A percentile compares a stretch with the other conserved stretches of the same genome.
Evolutionary conservation across 768 basidiomycete genomes (phyloP).

Genomic region (Tremella mesenterica): DNA sequence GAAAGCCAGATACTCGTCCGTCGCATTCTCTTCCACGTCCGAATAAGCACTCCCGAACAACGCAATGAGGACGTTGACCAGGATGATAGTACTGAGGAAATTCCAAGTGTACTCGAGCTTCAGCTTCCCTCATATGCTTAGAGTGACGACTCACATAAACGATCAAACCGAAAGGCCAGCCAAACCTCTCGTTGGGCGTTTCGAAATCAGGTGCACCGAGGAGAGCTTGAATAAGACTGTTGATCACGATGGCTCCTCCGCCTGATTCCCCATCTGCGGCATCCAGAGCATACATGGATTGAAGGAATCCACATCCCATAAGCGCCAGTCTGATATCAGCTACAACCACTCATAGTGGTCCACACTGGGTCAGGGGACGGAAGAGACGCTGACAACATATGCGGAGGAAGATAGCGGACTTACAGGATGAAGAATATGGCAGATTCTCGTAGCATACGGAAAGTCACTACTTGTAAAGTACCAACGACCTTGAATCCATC

Average conservation of each 20-base stretch:
- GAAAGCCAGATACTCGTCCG: slow-evolving; percentile 82
- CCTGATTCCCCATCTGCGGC: slow-evolving; percentile 74
- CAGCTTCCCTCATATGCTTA: no score
- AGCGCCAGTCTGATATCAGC: slow-evolving; percentile 52
- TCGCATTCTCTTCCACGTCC: slow-evolving; percentile 65
- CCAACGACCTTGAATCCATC: slow-evolving; percentile 52
- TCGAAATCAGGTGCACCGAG: slow-evolving; percentile 54
- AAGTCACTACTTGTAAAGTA: slow-evolving; percentile 86
- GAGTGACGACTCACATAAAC: no score
- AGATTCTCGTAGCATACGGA: slow-evolving; percentile 79
- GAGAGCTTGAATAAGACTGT: slow-evolving; percentile 68
- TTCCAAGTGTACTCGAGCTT: slow-evolving; percentile 95
- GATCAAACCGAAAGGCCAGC: slow-evolving; percentile 51
- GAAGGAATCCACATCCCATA: slow-evolving; percentile 71
- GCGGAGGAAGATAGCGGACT: not conserved
- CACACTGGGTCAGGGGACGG: not conserved
- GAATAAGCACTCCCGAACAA: slow-evolving; percentile 86
- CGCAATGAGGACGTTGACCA: slow-evolving; percentile 92
- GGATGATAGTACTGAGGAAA: slow-evolving; percentile 67
- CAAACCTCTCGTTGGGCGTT: slow-evolving; percentile 38
- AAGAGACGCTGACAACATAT: not conserved
- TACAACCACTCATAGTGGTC: slow-evolving; percentile 1
- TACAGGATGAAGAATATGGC: slow-evolving; percentile 79
- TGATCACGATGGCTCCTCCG: slow-evolving; percentile 52
- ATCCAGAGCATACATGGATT: slow-evolving; percentile 81